These are phyloP conservation scores for Ophioceras dolichostomum DNA, from an alignment of 2,329 filamentous ascomycete species.

Conservation along the genomic window DNA sequence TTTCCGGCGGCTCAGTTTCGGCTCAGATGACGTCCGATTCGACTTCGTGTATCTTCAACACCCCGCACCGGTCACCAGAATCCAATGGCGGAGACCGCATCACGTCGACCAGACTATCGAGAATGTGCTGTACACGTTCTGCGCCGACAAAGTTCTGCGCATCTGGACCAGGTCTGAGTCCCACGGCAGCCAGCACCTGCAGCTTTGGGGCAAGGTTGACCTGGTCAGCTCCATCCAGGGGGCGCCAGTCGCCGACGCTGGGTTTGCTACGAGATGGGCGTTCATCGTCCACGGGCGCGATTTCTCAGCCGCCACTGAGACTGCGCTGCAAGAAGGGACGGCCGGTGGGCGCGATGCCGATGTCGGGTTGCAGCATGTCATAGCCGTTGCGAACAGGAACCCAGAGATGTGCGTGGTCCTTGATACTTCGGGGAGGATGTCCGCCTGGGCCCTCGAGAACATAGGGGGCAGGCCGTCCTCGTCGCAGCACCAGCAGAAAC, in stretches of 20 bases:
- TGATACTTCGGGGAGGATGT: slow-evolving; percentile 76
- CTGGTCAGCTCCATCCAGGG: slow-evolving; percentile 56
- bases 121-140: slow-evolving; percentile 84
- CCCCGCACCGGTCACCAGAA: slow-evolving; percentile 62
- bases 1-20: slow-evolving; percentile 81
- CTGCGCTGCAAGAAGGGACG: slow-evolving; percentile 51
- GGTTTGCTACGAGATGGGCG: slow-evolving; percentile 48
- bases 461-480: slow-evolving; percentile 64
- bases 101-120: slow-evolving; percentile 68
- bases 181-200: slow-evolving; percentile 52
- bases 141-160: slow-evolving; percentile 65
- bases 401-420: slow-evolving; percentile 82
- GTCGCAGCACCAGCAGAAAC: no score
- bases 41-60: slow-evolving; percentile 88
- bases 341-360: slow-evolving; percentile 46
- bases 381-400: slow-evolving; percentile 71
- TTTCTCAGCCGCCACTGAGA: slow-evolving; percentile 65
- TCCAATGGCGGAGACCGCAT: slow-evolving; percentile 76
- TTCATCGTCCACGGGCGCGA: slow-evolving; percentile 77
- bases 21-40: slow-evolving; percentile 71
- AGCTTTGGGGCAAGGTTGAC: slow-evolving; percentile 73
- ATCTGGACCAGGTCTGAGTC: slow-evolving; percentile 74
- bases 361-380: slow-evolving; percentile 68
- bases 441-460: slow-evolving; percentile 85
- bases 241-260: slow-evolving; percentile 16